Evolutionary conservation across 164 flowering plant genomes (phyloP).

Genomic region (Kingdonia uniflora): DNA sequence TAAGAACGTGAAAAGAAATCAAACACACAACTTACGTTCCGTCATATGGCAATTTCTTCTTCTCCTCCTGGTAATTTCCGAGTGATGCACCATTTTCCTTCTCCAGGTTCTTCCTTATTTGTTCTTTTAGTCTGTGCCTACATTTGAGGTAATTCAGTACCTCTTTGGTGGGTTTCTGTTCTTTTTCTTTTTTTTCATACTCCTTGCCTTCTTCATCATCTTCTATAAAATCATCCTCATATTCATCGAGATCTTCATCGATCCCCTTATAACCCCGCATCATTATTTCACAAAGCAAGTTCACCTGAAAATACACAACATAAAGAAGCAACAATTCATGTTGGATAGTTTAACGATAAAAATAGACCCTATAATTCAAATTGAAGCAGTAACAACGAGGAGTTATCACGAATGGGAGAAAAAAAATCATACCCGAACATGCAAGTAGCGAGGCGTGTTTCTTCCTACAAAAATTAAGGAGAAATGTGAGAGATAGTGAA

Average conservation of each 20-base stretch:
- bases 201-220: conserved; percentile 28
- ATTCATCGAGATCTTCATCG: conserved; percentile 48
- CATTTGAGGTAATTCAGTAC: conserved; percentile 50
- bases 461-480: too few species aligned
- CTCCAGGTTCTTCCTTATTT: conserved; percentile 37
- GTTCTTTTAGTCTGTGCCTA: conserved; percentile 66
- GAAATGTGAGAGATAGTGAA: too few species aligned
- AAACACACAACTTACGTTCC: conserved; percentile 41
- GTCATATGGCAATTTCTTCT: conserved; percentile 35
- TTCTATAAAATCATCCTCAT: conserved; percentile 29
- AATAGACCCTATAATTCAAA: too few species aligned
- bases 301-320: too few species aligned
- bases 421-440: too few species aligned
- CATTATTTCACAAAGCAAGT: too few species aligned
- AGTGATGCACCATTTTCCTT: conserved; percentile 34
- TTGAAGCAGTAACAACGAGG: too few species aligned
- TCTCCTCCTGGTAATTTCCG: conserved; percentile 26
- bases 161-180: conserved; percentile 45
- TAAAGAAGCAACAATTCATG: too few species aligned
- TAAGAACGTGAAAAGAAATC: not conserved
- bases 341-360: too few species aligned
- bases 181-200: conserved; percentile 42
- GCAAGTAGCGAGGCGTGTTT: too few species aligned
- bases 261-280: not conserved
- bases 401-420: too few species aligned